Evolutionary conservation across 805 yeast genomes (phyloP).

Genomic region (Hanseniaspora nectarophila): DNA sequence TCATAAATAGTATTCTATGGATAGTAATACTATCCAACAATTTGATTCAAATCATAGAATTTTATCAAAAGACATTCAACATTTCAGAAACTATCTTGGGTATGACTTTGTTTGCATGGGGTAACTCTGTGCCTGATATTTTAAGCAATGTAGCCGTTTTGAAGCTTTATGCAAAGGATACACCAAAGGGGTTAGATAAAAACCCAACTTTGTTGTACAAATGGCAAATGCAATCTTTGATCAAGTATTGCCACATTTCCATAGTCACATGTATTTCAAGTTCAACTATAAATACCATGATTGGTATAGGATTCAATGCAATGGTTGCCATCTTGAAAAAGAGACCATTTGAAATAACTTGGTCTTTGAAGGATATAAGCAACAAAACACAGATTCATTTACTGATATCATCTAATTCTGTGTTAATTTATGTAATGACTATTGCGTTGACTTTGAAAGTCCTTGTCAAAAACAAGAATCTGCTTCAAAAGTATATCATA

Average conservation of each 20-base stretch:
- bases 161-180: slow-evolving; percentile 31
- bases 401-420: slow-evolving; percentile 21
- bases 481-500: background rate
- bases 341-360: slow-evolving; percentile 12
- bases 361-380: slow-evolving; percentile 17
- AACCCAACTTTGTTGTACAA: slow-evolving; percentile 16
- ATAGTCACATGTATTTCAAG: slow-evolving; percentile 91
- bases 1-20: slow-evolving; percentile 26
- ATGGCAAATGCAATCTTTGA: slow-evolving; percentile 18
- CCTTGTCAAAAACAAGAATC: background rate
- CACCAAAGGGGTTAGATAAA: slow-evolving; percentile 20
- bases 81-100: slow-evolving; percentile 80
- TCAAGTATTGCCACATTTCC: slow-evolving; percentile 81
- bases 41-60: slow-evolving; percentile 27
- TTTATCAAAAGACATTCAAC: slow-evolving; percentile 25
- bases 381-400: slow-evolving; percentile 20
- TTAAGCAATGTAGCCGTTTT: slow-evolving; percentile 80
- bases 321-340: slow-evolving; percentile 32
- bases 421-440: slow-evolving; percentile 13
- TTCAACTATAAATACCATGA: slow-evolving; percentile 63
- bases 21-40: slow-evolving; percentile 28
- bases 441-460: background rate
- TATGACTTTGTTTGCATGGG: slow-evolving; percentile 82
- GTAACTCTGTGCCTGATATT: slow-evolving; percentile 86
- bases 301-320: slow-evolving; percentile 76